phyloP scores from a whole-genome alignment of 2,329 filamentous ascomycete species.

The Hirsutella thompsonii region DNA sequence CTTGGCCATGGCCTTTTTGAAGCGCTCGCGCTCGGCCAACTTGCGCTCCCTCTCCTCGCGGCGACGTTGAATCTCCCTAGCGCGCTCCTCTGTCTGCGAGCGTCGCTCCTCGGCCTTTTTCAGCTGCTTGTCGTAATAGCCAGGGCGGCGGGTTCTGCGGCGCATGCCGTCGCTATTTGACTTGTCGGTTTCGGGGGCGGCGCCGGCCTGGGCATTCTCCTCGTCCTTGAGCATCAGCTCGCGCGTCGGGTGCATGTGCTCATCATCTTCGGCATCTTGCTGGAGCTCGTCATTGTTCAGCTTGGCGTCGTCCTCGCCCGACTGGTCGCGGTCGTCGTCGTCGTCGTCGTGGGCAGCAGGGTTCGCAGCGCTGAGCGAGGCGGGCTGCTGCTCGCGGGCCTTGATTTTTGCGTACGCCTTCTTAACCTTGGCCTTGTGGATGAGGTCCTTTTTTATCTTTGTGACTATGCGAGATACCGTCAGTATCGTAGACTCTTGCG shows the following conservation, averaged over 20 bases:
- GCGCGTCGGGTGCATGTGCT: constrained; percentile 22
- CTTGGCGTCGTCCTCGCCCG: constrained; percentile 2
- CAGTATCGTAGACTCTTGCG: no score
- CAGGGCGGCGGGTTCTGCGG: constrained; percentile 28
- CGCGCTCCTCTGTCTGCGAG: constrained; percentile 27
- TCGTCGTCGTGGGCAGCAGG: no score
- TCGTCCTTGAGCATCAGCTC: constrained; percentile 27
- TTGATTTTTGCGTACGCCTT: constrained; percentile 87
- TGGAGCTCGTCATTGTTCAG: no score
- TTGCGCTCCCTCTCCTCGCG: constrained; percentile 54
- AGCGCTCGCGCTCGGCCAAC: constrained; percentile 49
- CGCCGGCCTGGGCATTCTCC: constrained; percentile 19
- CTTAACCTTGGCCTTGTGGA: constrained; percentile 86
- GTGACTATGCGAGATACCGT: constrained; percentile 50
- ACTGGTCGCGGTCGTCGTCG: no score
- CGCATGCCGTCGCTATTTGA: constrained; percentile 18
- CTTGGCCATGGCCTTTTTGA: constrained; percentile 57
- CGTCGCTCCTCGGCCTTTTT: constrained; percentile 29
- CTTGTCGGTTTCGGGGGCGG: constrained; percentile 2
- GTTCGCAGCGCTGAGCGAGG: no score
- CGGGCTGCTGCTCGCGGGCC: constrained; percentile 26
- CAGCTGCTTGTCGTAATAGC: constrained; percentile 54
- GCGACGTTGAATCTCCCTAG: constrained; percentile 27
- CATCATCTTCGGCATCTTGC: constrained; percentile 8
- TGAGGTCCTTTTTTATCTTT: constrained; percentile 81